Percentiles rank a stretch among this genome's conserved stretches.
Evolutionary conservation across 2,329 filamentous ascomycete species (phyloP).

Genomic region (Alternaria sp.): DNA sequence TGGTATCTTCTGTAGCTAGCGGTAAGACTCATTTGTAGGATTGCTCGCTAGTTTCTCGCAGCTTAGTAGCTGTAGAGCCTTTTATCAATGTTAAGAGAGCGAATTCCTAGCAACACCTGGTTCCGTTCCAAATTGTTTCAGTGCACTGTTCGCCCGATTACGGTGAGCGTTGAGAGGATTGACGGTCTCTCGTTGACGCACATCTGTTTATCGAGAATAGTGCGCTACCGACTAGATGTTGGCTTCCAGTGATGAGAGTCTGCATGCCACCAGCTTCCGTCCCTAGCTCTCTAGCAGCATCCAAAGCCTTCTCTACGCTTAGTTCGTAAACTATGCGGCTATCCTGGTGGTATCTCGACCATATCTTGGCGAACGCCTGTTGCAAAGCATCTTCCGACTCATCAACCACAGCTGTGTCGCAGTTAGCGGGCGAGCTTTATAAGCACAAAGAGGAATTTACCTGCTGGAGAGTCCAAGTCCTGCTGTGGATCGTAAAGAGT

Average conservation of each 20-base stretch:
- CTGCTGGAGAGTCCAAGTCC: conserved; percentile 1
- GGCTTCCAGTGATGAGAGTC: too few relatives aligned
- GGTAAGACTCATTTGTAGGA: neutral
- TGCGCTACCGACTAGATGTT: too few relatives aligned
- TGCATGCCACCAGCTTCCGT: neutral
- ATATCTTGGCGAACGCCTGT: neutral
- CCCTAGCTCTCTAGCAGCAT: conserved; percentile 1
- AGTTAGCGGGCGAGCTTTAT: neutral
- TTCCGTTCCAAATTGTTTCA: too few relatives aligned
- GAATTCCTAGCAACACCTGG: neutral
- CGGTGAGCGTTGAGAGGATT: too few relatives aligned
- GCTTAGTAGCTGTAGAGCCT: neutral
- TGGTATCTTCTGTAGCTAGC: neutral
- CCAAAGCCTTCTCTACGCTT: neutral
- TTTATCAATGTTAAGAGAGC: neutral
- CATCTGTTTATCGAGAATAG: too few relatives aligned
- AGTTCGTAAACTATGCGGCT: conserved; percentile 1
- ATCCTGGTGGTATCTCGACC: neutral
- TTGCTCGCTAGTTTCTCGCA: neutral
- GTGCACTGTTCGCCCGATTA: too few relatives aligned
- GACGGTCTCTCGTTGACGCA: too few relatives aligned
- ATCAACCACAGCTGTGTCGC: neutral
- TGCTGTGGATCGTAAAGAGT: neutral
- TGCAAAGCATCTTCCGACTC: neutral
- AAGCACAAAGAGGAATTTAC: neutral